A percentile compares a stretch with the other conserved stretches of the same genome.
Conservation (phyloP, 306 rosid genomes). For the Chamaecrista fasciculata region DNA sequence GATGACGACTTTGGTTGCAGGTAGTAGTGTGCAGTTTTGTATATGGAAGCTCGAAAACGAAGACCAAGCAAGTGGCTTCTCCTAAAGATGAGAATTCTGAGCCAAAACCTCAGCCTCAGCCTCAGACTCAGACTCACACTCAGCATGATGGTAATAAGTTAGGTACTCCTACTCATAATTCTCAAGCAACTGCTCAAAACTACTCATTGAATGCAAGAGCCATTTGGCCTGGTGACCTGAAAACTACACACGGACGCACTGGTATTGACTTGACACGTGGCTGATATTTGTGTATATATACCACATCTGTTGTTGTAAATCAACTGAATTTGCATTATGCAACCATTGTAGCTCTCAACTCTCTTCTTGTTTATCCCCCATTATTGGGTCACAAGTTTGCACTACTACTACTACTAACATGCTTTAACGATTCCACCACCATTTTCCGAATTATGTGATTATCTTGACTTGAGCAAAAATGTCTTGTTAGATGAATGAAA, state of each 20-base stretch:
- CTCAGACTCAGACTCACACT: neutral
- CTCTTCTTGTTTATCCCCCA: slow-evolving; percentile 25
- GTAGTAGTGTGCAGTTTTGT: slow-evolving; percentile 88
- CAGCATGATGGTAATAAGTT: slow-evolving; percentile 38
- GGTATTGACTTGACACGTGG: slow-evolving; percentile 92
- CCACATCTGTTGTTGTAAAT: slow-evolving; percentile 80
- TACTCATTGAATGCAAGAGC: slow-evolving; percentile 54
- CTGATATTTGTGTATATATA: slow-evolving; percentile 64
- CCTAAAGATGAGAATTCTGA: slow-evolving; percentile 51
- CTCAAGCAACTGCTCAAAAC: slow-evolving; percentile 55
- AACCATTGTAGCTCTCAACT: slow-evolving; percentile 42
- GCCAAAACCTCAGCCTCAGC: slow-evolving; percentile 26
- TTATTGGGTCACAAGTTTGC: slow-evolving; percentile 40
- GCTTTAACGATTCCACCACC: slow-evolving; percentile 43
- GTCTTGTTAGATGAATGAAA: neutral
- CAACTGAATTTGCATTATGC: slow-evolving; percentile 36
- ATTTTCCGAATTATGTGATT: slow-evolving; percentile 27
- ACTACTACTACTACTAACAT: slow-evolving; percentile 51
- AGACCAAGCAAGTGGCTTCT: slow-evolving; percentile 48
- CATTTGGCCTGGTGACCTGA: slow-evolving; percentile 69
- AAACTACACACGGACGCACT: slow-evolving; percentile 49
- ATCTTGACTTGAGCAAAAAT: slow-evolving; percentile 18
- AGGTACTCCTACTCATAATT: slow-evolving; percentile 39
- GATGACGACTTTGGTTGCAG: slow-evolving; percentile 47
- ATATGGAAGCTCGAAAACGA: slow-evolving; percentile 60